Conservation (phyloP, 306 rosid species). For the Canavalia ensiformis region DNA sequence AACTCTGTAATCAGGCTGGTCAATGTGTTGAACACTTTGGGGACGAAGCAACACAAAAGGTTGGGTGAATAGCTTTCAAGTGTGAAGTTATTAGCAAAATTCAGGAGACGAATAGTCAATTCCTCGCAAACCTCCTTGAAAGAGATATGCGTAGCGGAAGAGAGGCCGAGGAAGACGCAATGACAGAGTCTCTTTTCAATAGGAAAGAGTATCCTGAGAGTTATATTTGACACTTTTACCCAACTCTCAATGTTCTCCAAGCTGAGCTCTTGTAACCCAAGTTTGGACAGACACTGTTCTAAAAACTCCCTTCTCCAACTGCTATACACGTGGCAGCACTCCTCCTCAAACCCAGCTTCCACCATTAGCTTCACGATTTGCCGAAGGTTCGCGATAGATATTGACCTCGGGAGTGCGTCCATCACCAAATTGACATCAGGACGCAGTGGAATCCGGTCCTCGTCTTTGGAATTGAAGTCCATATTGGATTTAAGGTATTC, state of each 20-base stretch:
- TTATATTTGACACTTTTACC: conserved; percentile 63
- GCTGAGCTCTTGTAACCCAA: conserved; percentile 70
- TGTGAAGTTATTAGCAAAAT: conserved; percentile 59
- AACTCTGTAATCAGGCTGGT: conserved; percentile 52
- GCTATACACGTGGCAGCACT: conserved; percentile 68
- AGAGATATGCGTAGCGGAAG: conserved; percentile 65
- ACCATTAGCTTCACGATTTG: conserved; percentile 75
- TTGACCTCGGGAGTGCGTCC: conserved; percentile 64
- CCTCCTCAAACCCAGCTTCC: conserved; percentile 68
- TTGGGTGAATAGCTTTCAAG: too few species aligned
- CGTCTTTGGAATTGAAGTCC: not conserved
- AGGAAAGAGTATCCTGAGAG: conserved; percentile 68
- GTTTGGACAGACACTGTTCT: conserved; percentile 66
- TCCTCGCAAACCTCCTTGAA: conserved; percentile 78
- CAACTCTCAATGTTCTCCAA: conserved; percentile 72
- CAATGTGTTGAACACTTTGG: too few species aligned
- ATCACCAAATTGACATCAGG: conserved; percentile 60
- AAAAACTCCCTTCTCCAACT: conserved; percentile 72
- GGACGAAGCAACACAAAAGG: too few species aligned
- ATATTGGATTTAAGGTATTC: not conserved
- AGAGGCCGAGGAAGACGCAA: conserved; percentile 67
- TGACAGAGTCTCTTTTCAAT: conserved; percentile 70
- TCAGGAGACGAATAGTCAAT: conserved; percentile 67
- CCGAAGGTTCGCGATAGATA: conserved; percentile 65
- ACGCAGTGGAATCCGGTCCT: too few species aligned